A percentile compares a stretch with the other conserved stretches of the same genome.
Evolutionary conservation across 2,329 filamentous ascomycete genomes (phyloP).

Genomic region (Exserohilum rostratum): DNA sequence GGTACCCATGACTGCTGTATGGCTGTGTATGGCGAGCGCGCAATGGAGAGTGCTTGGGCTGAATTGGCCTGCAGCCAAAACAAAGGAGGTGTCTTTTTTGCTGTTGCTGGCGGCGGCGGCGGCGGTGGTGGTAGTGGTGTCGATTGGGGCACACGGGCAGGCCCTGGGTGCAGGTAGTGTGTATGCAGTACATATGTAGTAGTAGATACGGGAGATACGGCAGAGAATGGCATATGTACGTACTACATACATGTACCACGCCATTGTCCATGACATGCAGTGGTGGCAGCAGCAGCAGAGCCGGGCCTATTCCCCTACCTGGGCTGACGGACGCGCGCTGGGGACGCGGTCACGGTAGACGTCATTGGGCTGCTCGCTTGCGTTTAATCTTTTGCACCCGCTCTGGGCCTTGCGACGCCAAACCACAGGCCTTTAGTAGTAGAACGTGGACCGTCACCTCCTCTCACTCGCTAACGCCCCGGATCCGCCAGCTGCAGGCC

Average conservation of each 20-base stretch:
- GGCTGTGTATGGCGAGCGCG: neutral
- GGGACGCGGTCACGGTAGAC: conserved; percentile 20
- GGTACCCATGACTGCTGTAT: too few relatives aligned
- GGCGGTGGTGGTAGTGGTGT: too few relatives aligned
- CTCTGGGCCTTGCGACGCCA: conserved; percentile 22
- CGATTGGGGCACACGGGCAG: too few relatives aligned
- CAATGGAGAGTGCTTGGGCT: neutral
- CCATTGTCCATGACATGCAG: too few relatives aligned
- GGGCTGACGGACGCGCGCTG: conserved; percentile 8
- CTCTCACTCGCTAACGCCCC: conserved; percentile 27
- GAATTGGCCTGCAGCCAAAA: too few relatives aligned
- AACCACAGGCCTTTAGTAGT: conserved; percentile 33
- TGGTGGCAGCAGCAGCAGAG: neutral
- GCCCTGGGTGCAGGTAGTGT: too few relatives aligned
- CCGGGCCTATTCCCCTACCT: too few relatives aligned
- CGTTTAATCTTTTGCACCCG: conserved; percentile 27
- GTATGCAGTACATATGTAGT: too few relatives aligned
- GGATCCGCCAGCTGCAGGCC: conserved; percentile 20
- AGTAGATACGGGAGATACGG: too few relatives aligned
- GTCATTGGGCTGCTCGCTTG: conserved; percentile 36
- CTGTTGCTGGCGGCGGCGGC: too few relatives aligned
- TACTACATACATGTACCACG: too few relatives aligned
- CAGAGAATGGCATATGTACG: neutral
- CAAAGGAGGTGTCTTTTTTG: too few relatives aligned
- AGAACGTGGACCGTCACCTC: conserved; percentile 38